Base-by-base conservation (phyloP, 257 asterid species). In the Dorcoceras hygrometricum region DNA sequence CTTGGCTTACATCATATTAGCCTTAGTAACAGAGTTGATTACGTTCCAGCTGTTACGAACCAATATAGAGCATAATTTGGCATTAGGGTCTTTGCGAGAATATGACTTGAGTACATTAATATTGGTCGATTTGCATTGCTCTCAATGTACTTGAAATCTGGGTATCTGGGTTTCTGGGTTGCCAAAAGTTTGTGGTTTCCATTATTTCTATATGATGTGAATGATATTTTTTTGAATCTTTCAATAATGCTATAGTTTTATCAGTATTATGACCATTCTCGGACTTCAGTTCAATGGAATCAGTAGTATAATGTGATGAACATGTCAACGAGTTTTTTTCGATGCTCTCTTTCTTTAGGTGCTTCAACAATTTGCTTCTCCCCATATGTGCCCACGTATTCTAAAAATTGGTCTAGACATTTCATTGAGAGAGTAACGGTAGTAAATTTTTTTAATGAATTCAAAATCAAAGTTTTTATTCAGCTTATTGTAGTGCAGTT, bases 41-140 rank as follows among this genome's bases (percentile, higher is more conserved):
- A 4, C 16, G 20, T 43, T 43, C 22, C 6, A 48, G 63, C 20
- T 32, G 59, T 67, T 27, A 31, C 68, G 50, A 62, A 50, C 46
- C 53, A 39, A 50, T 64, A 61, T 9, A 62, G 28, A 56, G 50
- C 63, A n/a, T 60, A 59, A 59, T 31, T 63, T 72, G 23, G 67
- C 28, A 39, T 61, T 39, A 53, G 57, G 22, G 20, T 43, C 46
- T 36, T 18, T 50, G 14, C 23, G 32, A 64, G 28, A 59, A n/a
- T 24, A 63, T 24, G 22, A 51, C n/a, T 27, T 28, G 8, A 12
- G 56, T 65, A 27, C 36, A 20, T 31, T 67, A 0, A 22, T 50
- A 26, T 26, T 25, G 36, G 64, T 7, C 7, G 2, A 23, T 63
- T 63, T 23, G 29, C 29, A 62, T 55, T 3, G 59, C 22, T 31